Evolutionary conservation across 345 rosid genomes (phyloP).

Genomic region (Eucalyptus marginata): DNA sequence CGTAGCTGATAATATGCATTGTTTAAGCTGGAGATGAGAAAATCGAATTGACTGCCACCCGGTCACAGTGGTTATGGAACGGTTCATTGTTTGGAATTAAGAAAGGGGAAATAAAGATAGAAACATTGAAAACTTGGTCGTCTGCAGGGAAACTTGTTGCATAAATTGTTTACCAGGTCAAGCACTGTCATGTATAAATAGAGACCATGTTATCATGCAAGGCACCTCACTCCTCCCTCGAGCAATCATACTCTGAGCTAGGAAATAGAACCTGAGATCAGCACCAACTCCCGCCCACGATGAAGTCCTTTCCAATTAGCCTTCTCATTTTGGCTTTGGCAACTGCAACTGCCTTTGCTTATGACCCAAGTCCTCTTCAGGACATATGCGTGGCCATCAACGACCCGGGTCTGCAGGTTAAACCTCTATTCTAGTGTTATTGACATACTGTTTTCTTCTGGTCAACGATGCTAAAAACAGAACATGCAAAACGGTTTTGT

Average conservation of each 20-base stretch:
- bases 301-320: background rate
- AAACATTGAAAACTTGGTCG: no score
- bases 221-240: background rate
- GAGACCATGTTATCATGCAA: no score
- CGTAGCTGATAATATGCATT: no score
- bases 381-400: constrained; percentile 14
- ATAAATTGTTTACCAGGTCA: no score
- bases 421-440: background rate
- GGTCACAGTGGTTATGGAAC: no score
- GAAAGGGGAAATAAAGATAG: no score
- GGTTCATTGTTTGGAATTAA: no score
- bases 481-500: background rate
- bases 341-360: background rate
- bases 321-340: background rate
- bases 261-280: background rate
- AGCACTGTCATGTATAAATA: no score
- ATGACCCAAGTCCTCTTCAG: constrained; percentile 11
- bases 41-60: no score
- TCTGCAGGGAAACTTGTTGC: no score
- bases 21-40: no score
- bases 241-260: background rate
- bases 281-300: background rate
- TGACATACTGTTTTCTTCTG: background rate
- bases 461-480: background rate
- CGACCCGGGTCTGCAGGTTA: background rate